Evolutionary conservation across 1,139 yeast species (phyloP).

Genomic region (Candida freyschussii): DNA sequence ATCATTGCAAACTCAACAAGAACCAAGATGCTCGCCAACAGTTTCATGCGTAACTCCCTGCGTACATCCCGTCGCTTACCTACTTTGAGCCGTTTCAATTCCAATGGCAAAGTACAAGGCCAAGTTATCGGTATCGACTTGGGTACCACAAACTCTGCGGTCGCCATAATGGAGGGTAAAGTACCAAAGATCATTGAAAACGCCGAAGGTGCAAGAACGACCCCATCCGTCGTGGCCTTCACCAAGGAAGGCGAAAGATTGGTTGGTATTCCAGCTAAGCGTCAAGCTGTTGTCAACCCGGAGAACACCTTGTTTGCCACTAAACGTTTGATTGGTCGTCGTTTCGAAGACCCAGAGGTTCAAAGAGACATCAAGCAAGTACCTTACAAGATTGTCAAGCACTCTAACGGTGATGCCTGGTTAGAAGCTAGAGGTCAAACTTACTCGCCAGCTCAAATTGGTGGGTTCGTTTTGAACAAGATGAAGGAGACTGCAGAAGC

Average conservation of each 20-base stretch:
- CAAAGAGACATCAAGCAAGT: slow-evolving; percentile 52
- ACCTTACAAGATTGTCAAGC: slow-evolving; percentile 52
- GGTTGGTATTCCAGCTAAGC: slow-evolving; percentile 61
- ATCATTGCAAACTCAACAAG: neutral
- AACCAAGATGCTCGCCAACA: slow-evolving; percentile 24
- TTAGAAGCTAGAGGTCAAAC: slow-evolving; percentile 28
- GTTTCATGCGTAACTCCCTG: slow-evolving; percentile 22
- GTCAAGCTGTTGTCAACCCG: slow-evolving; percentile 64
- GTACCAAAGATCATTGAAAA: slow-evolving; percentile 59
- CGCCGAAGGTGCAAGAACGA: slow-evolving; percentile 63
- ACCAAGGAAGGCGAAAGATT: slow-evolving; percentile 36
- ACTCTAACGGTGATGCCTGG: slow-evolving; percentile 61
- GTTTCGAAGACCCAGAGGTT: slow-evolving; percentile 57
- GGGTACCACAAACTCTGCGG: slow-evolving; percentile 82
- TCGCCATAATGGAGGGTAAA: slow-evolving; percentile 49
- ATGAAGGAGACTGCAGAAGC: slow-evolving; percentile 56
- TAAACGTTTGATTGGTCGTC: slow-evolving; percentile 67
- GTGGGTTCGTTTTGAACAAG: slow-evolving; percentile 45
- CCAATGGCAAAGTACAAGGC: slow-evolving; percentile 32
- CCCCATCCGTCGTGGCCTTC: slow-evolving; percentile 70
- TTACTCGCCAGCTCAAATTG: slow-evolving; percentile 54
- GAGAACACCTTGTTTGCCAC: slow-evolving; percentile 71
- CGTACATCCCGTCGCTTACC: slow-evolving; percentile 38
- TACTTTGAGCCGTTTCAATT: slow-evolving; percentile 46
- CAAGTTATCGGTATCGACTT: slow-evolving; percentile 75